These are phyloP conservation scores for Coemansia javaensis DNA, from an alignment of 192 early-diverging fungal genomes.

Conservation along the genomic window DNA sequence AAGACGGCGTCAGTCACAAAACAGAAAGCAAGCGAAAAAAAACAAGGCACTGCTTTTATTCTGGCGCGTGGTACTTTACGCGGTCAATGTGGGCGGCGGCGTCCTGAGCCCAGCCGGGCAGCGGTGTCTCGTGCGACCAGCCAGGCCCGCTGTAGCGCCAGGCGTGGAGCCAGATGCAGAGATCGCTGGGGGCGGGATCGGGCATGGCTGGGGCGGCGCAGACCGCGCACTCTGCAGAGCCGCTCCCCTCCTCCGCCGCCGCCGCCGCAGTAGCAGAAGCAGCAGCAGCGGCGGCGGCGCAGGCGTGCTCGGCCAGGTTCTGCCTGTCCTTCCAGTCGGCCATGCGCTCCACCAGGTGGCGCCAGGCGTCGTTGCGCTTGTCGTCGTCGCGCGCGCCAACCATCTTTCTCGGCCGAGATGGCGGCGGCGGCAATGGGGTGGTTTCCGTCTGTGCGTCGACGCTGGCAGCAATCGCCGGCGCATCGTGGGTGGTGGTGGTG, in stretches of 20 bases:
- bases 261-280: constrained; percentile 11
- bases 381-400: constrained; percentile 9
- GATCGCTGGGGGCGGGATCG: constrained; percentile 71
- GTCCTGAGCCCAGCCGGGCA: constrained; percentile 76
- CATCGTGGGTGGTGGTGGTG: too few relatives aligned
- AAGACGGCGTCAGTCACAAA: too few relatives aligned
- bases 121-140: constrained; percentile 73
- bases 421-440: too few relatives aligned
- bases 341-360: constrained; percentile 23
- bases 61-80: constrained; percentile 21
- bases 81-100: constrained; percentile 40
- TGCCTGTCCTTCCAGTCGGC: constrained; percentile 34
- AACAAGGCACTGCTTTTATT: too few relatives aligned
- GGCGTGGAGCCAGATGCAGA: constrained; percentile 90
- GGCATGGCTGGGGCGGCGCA: constrained; percentile 54
- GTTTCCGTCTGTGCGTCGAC: too few relatives aligned
- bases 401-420: constrained; percentile 20
- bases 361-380: constrained; percentile 11
- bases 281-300: too few relatives aligned
- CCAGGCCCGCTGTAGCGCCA: constrained; percentile 70
- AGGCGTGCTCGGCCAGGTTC: constrained; percentile 15
- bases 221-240: constrained; percentile 57
- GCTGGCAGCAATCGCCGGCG: too few relatives aligned
- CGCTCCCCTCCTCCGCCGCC: constrained; percentile 1
- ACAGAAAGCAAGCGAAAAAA: too few relatives aligned